Percentiles rank a stretch among this genome's conserved stretches.
phyloP scores from a whole-genome alignment of 345 rosid genomes.

The Schrenkiella parvula region DNA sequence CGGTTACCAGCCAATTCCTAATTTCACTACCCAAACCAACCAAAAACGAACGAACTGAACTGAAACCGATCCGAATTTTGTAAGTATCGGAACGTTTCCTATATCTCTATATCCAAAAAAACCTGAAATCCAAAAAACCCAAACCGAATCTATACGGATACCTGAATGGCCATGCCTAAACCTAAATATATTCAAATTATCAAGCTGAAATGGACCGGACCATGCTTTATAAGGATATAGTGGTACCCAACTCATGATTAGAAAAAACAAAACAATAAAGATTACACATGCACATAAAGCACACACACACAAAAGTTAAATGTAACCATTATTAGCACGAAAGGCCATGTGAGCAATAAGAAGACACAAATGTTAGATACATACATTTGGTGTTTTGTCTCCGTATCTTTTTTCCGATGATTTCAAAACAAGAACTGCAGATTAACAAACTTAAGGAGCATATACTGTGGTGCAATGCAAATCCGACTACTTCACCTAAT shows the following conservation, averaged over 20 bases:
- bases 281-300: not conserved
- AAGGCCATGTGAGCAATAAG: not conserved
- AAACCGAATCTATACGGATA: too few relatives aligned
- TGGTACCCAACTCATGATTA: not conserved
- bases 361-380: not conserved
- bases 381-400: constrained; percentile 1
- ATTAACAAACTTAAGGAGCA: not conserved
- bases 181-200: not conserved
- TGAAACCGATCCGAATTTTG: too few relatives aligned
- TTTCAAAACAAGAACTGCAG: not conserved
- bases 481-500: not conserved
- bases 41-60: too few relatives aligned
- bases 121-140: too few relatives aligned
- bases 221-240: not conserved
- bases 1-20: too few relatives aligned
- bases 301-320: not conserved
- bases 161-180: too few relatives aligned
- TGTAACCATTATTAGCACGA: not conserved
- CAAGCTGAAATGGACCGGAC: not conserved
- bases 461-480: not conserved
- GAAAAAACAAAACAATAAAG: not conserved
- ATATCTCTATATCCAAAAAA: too few relatives aligned
- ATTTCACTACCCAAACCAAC: too few relatives aligned
- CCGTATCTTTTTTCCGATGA: not conserved
- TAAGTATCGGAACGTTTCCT: too few relatives aligned